Conservation (phyloP, 75 land plant species). For the Larix kaempferi region DNA sequence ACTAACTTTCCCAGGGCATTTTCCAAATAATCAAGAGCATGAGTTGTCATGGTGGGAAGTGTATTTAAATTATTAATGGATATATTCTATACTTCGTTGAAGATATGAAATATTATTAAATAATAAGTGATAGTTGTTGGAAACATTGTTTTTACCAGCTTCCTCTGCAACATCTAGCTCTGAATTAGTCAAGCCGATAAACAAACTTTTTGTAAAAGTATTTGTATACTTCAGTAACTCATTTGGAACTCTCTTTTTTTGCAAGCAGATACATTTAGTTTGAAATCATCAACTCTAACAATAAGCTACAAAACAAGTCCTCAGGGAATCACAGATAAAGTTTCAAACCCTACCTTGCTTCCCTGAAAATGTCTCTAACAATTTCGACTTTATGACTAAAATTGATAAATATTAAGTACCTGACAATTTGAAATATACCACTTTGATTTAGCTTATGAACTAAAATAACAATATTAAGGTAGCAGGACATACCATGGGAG, state of each 20-base stretch:
- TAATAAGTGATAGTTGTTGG: neutral
- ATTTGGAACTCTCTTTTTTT: neutral
- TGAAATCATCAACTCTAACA: neutral
- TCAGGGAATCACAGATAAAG: too few relatives aligned
- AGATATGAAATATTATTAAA: neutral
- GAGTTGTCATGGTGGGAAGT: neutral
- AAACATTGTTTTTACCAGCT: neutral
- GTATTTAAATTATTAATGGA: neutral
- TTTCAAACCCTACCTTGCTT: too few relatives aligned
- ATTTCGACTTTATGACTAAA: too few relatives aligned
- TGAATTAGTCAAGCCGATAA: neutral
- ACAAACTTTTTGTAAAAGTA: too few relatives aligned
- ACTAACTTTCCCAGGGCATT: conserved; percentile 8
- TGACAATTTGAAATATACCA: too few relatives aligned
- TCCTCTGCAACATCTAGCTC: neutral
- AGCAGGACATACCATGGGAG: too few relatives aligned
- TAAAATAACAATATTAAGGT: too few relatives aligned
- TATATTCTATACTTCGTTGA: neutral
- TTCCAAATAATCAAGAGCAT: conserved; percentile 7
- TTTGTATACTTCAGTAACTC: conserved; percentile 13
- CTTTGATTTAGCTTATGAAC: too few relatives aligned
- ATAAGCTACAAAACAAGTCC: too few relatives aligned
- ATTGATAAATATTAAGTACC: too few relatives aligned
- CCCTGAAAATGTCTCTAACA: too few relatives aligned
- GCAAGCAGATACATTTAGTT: too few relatives aligned